phyloP scores from a whole-genome alignment of 495 filamentous ascomycete species.

The Hypomontagnella submonticulosa region DNA sequence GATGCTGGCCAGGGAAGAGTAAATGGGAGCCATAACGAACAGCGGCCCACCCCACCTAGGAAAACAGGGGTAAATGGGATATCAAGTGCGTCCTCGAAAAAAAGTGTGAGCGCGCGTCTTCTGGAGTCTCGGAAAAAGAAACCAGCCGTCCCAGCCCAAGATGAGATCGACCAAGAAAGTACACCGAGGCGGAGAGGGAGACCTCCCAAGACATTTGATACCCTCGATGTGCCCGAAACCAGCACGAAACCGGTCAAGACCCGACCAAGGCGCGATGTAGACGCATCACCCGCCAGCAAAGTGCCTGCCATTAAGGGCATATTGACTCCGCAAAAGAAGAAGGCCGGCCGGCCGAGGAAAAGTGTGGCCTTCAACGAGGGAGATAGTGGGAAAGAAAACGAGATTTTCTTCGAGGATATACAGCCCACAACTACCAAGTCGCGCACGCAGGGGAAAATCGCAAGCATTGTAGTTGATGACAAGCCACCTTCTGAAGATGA shows the following conservation, averaged over 20 bases:
- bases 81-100: constrained; percentile 29
- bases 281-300: constrained; percentile 13
- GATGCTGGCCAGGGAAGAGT: not conserved
- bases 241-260: constrained; percentile 16
- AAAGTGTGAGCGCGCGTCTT: constrained; percentile 30
- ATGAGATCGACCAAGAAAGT: constrained; percentile 26
- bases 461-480: constrained; percentile 17
- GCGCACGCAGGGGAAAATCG: constrained; percentile 11
- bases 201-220: constrained; percentile 28
- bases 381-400: constrained; percentile 32
- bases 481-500: constrained; percentile 31
- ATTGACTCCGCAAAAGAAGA: constrained; percentile 52
- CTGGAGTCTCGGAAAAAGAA: constrained; percentile 29
- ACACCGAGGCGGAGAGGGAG: constrained; percentile 41
- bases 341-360: constrained; percentile 46
- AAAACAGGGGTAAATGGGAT: constrained; percentile 11
- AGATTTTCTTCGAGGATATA: constrained; percentile 49
- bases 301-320: constrained; percentile 51
- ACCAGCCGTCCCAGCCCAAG: not conserved
- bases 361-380: constrained; percentile 55
- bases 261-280: constrained; percentile 9
- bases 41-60: constrained; percentile 25
- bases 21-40: constrained; percentile 15
- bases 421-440: constrained; percentile 20
- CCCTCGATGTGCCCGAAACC: constrained; percentile 3